Evolutionary conservation across 148 eudicot species (phyloP).

Genomic region (Cornus suecica): DNA sequence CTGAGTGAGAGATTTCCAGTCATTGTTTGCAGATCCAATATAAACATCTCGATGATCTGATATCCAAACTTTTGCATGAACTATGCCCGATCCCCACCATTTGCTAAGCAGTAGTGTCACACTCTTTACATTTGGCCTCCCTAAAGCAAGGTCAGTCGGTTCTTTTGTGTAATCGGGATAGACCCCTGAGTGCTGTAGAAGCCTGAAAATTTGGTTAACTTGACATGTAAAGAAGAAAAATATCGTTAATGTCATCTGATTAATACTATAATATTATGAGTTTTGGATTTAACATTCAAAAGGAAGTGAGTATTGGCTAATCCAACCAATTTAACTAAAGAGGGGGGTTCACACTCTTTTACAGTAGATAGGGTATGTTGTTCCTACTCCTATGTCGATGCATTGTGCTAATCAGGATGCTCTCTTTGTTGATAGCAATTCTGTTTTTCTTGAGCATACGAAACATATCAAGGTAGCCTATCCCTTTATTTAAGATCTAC

Average conservation of each 20-base stretch:
- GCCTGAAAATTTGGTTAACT: conserved; percentile 31
- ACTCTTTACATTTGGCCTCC: conserved; percentile 72
- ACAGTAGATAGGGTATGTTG: no score
- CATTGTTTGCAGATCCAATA: conserved; percentile 95
- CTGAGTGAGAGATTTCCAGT: conserved; percentile 97
- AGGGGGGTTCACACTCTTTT: no score
- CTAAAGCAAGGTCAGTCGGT: conserved; percentile 64
- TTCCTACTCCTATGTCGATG: no score
- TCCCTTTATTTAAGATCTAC: no score
- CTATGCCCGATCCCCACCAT: conserved; percentile 89
- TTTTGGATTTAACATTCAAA: neutral
- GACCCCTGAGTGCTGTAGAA: conserved; percentile 90
- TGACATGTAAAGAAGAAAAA: neutral
- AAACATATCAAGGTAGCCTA: no score
- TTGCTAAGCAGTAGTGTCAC: conserved; percentile 62
- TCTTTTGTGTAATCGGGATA: conserved; percentile 81
- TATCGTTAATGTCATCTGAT: neutral
- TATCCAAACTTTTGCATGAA: conserved; percentile 94
- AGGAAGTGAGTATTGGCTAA: no score
- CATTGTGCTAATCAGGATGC: no score
- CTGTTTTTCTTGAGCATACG: no score
- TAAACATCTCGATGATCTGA: conserved; percentile 64
- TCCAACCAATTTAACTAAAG: no score
- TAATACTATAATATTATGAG: neutral
- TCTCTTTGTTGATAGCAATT: no score